Conservation (phyloP, 73 alveolate species). For the Tetrahymena elliotti region DNA sequence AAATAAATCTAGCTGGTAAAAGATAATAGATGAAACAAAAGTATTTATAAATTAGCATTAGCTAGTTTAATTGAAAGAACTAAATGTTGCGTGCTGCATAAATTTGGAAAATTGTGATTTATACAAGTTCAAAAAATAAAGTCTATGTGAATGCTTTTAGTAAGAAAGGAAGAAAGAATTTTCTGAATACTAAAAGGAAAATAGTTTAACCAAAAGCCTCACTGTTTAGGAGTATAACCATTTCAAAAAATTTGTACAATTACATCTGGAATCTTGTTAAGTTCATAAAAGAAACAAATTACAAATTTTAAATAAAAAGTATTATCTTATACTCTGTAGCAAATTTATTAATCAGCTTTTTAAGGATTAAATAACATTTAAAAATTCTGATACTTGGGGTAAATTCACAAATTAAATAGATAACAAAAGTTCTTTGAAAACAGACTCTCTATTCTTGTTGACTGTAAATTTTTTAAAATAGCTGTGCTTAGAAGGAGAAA, state of each 20-base stretch:
- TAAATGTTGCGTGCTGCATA: neutral
- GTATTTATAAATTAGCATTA: too few species aligned
- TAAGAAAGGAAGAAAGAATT: too few species aligned
- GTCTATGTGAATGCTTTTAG: neutral
- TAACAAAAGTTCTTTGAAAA: too few species aligned
- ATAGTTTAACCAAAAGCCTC: neutral
- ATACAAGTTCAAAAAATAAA: neutral
- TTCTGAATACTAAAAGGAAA: too few species aligned
- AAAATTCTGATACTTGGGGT: neutral
- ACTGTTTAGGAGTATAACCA: neutral
- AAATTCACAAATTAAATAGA: neutral
- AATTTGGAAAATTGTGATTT: neutral
- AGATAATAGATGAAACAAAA: neutral
- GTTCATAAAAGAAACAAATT: too few species aligned
- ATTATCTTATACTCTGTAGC: neutral
- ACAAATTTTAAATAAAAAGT: too few species aligned
- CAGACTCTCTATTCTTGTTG: too few species aligned
- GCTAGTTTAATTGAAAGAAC: neutral
- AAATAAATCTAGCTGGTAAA: neutral
- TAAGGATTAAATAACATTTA: neutral
- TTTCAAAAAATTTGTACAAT: neutral
- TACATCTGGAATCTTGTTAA: neutral
- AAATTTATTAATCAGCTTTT: too few species aligned
- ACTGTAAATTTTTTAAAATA: neutral
- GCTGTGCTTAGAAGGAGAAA: neutral